Conservation (phyloP, 768 basidiomycete species). For the Leccinum uliginosum region DNA sequence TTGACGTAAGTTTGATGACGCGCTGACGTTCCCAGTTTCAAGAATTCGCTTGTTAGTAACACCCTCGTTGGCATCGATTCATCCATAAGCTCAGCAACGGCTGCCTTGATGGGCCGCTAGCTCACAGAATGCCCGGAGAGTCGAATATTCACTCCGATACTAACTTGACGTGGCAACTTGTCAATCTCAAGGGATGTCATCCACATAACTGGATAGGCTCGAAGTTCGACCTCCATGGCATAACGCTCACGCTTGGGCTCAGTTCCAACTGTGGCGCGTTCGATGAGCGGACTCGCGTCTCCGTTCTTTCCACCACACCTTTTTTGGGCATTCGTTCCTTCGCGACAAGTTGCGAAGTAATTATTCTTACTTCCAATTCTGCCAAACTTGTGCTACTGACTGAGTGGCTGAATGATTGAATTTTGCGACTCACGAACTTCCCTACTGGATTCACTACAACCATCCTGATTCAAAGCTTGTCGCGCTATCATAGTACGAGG, state of each 20-base stretch:
- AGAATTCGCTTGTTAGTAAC: neutral
- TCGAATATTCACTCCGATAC: neutral
- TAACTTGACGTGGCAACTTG: conserved; percentile 4
- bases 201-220: neutral
- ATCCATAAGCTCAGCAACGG: neutral
- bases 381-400: neutral
- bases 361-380: neutral
- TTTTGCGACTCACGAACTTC: neutral
- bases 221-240: neutral
- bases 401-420: neutral
- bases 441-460: neutral
- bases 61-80: neutral
- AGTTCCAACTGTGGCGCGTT: neutral
- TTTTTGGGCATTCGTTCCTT: conserved; percentile 2
- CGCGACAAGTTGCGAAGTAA: neutral
- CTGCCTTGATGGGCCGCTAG: neutral
- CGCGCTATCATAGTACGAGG: neutral
- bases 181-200: neutral
- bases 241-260: neutral
- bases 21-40: neutral
- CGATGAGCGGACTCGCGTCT: neutral
- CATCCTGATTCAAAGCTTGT: neutral
- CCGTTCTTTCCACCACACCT: neutral
- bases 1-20: neutral
- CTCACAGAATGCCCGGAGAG: neutral